Base-by-base conservation (phyloP, 2,329 filamentous ascomycete genomes). In the Akanthomyces dipterigenus region DNA sequence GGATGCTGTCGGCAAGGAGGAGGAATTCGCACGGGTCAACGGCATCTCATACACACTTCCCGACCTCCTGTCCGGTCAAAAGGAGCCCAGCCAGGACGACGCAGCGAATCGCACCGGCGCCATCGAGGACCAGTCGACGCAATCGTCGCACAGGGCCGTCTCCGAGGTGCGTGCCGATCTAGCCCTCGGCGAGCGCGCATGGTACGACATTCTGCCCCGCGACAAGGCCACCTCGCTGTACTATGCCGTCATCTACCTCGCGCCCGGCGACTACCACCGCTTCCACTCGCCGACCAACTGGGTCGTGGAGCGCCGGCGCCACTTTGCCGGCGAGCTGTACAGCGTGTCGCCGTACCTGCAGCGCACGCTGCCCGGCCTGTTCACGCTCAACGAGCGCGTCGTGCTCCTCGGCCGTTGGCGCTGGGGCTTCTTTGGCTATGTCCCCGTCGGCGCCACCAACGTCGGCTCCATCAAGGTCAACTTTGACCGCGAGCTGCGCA, bases 381-480 rank as follows among this genome's bases (percentile, higher is more conserved):
- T 99, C 78, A 97, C 93, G 0, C 81, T 99, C 22, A 99, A 99
- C 75, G 95, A 99, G 77, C 88, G 95, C 60, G 91, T 99, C 26
- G 95, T 96, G 1, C 84, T 99, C 0, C 82, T 99, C 1, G 95
- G 95, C 20, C 85, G 92, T 62, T 99, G 95, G 95, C 89, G 93
- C 61, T 96, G 91, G 84, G 95, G 95, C 20, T 98, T 99, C 83
- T 99, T 99, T 80, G 90, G 88, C 66, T 97, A 92, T 77, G 93
- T 91, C 0, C 93, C 96, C 16, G 95, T 99, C 38, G 95, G 95
- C 64, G 95, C 95, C 8, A 99, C 95, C 24, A 99, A 99, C 69
- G 95, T 99, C 49, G 95, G 95, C 61, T 96, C 90, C 63, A 98
- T 99, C 77, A 90, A 91, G 72, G 85, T 99, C 78, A 97, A 99